A percentile compares a stretch with the other conserved stretches of the same genome.
These are phyloP conservation scores for Funneliformis geosporum DNA, from an alignment of 192 early-diverging fungal genomes.

Conservation along the genomic window DNA sequence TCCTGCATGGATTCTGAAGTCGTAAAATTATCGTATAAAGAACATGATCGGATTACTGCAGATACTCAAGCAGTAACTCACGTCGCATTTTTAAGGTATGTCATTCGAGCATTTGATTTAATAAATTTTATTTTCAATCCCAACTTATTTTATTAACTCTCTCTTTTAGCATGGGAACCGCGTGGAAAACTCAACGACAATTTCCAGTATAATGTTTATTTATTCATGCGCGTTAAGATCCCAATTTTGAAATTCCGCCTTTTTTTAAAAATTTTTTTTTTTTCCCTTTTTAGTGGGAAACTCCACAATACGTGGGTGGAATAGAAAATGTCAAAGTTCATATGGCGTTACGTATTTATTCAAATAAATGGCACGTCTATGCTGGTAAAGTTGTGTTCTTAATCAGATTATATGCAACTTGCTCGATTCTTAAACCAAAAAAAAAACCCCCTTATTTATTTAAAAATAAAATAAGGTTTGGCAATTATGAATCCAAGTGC, in stretches of 20 bases:
- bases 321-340: constrained; percentile 97
- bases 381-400: constrained; percentile 59
- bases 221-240: background rate
- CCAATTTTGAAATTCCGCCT: background rate
- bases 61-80: constrained; percentile 98
- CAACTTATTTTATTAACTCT: background rate
- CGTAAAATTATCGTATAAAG: constrained; percentile 75
- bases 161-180: constrained; percentile 77
- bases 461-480: constrained; percentile 56
- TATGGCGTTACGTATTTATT: constrained; percentile 91
- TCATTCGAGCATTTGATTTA: background rate
- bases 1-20: constrained; percentile 79
- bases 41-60: constrained; percentile 95
- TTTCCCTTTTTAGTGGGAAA: constrained; percentile 76
- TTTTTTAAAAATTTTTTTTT: background rate
- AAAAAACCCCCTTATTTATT: background rate
- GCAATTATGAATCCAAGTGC: constrained; percentile 93
- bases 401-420: too few species aligned
- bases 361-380: constrained; percentile 97
- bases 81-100: constrained; percentile 82
- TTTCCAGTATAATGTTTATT: constrained; percentile 66
- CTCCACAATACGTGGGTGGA: constrained; percentile 84
- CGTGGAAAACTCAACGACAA: constrained; percentile 80
- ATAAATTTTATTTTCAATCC: background rate
- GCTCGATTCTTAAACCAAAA: too few species aligned